Evolutionary conservation across 1,284 basidiomycete genomes (phyloP).

Genomic region (Pseudozyma hubeiensis): DNA sequence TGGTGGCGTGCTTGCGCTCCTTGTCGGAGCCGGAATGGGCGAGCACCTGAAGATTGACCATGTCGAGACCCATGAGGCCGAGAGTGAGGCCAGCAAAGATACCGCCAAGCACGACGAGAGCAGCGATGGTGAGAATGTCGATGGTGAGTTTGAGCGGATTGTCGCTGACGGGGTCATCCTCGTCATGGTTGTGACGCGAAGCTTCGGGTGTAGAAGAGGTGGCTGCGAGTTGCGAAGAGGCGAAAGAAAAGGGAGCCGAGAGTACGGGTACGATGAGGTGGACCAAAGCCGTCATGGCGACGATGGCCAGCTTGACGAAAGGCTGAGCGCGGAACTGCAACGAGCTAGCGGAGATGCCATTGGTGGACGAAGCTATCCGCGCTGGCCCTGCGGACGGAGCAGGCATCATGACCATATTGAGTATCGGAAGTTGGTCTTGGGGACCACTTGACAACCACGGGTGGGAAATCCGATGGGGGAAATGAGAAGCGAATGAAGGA

Average conservation of each 20-base stretch:
- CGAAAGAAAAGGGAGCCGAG: slow-evolving; percentile 19
- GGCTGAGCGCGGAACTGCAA: slow-evolving; percentile 40
- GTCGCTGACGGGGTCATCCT: slow-evolving; percentile 42
- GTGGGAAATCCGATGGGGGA: background rate
- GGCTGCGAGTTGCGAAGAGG: slow-evolving; percentile 1
- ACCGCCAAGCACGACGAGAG: slow-evolving; percentile 69
- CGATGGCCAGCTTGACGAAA: slow-evolving; percentile 43
- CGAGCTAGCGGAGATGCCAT: slow-evolving; percentile 8
- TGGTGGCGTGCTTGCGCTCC: slow-evolving; percentile 70
- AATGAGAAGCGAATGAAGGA: background rate
- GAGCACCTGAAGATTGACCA: slow-evolving; percentile 88
- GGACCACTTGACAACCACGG: background rate
- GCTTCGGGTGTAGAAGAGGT: background rate
- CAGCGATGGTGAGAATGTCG: slow-evolving; percentile 58
- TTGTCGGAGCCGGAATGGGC: slow-evolving; percentile 80
- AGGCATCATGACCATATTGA: slow-evolving; percentile 13
- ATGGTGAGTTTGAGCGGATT: slow-evolving; percentile 53
- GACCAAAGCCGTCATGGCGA: slow-evolving; percentile 38
- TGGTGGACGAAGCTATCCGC: slow-evolving; percentile 2
- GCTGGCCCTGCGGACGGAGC: slow-evolving; percentile 6
- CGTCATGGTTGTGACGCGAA: slow-evolving; percentile 22
- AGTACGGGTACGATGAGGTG: slow-evolving; percentile 45
- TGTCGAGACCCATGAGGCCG: slow-evolving; percentile 93
- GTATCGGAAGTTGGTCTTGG: background rate
- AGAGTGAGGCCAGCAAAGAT: slow-evolving; percentile 78